Evolutionary conservation across 192 early-diverging fungal genomes (phyloP).

Genomic region (Gigaspora rosea): DNA sequence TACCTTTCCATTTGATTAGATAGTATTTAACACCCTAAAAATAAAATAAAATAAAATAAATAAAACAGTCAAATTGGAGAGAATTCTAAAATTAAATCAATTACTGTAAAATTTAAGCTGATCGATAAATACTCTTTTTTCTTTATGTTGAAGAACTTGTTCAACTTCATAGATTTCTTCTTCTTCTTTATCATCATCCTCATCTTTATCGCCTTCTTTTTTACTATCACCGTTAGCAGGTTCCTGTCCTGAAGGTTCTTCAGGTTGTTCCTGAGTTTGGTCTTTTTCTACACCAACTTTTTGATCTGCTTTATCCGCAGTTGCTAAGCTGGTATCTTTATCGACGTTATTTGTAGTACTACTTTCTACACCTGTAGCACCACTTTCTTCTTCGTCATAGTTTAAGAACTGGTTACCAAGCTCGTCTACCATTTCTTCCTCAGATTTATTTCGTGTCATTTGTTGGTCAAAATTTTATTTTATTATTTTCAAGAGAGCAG

Average conservation of each 20-base stretch:
- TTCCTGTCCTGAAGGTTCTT: not conserved
- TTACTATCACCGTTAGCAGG: not conserved
- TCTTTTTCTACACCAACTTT: not conserved
- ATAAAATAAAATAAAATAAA: not conserved
- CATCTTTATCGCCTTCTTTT: conserved; percentile 18
- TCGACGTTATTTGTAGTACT: not conserved
- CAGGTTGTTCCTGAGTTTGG: not conserved
- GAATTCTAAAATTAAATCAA: not conserved
- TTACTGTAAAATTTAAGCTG: not conserved
- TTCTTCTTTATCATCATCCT: not conserved
- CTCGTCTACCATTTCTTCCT: conserved; percentile 17
- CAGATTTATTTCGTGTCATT: conserved; percentile 16
- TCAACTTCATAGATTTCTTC: conserved; percentile 27
- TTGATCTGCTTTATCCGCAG: not conserved
- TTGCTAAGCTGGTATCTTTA: not conserved
- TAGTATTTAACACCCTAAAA: conserved; percentile 12
- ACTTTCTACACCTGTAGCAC: not conserved
- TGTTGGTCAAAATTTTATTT: not conserved
- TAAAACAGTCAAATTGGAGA: not conserved
- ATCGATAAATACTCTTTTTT: not conserved
- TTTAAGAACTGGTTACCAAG: not conserved
- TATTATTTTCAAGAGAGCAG: too few relatives aligned
- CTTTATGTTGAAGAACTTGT: conserved; percentile 7
- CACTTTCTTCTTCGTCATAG: not conserved
- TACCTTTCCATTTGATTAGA: conserved; percentile 33